Percentiles rank a stretch among this genome's conserved stretches.
Conservation (phyloP, 73 alveolate genomes). For the Paraurostyla sp. region DNA sequence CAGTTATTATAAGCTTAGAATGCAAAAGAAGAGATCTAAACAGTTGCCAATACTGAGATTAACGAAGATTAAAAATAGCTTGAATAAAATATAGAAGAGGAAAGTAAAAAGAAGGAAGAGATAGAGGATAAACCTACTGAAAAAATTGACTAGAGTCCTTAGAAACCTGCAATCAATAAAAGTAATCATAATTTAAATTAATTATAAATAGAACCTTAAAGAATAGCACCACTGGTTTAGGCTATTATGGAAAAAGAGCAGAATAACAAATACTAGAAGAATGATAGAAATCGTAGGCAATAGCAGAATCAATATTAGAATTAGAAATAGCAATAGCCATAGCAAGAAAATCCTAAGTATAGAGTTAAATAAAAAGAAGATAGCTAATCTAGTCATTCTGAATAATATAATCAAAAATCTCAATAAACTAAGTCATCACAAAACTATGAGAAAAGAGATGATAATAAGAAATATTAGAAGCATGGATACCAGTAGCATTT, state of each 20-base stretch:
- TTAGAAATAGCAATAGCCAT: background rate
- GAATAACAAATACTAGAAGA: background rate
- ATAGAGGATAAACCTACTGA: background rate
- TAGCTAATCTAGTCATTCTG: background rate
- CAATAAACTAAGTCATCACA: background rate
- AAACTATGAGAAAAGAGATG: background rate
- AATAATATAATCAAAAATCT: background rate
- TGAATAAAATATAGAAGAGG: slow-evolving; percentile 5
- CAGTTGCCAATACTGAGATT: background rate
- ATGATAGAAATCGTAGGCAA: background rate
- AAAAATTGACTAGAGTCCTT: too few species aligned
- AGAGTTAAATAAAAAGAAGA: slow-evolving; percentile 40
- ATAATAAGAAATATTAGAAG: background rate
- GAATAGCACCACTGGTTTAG: slow-evolving; percentile 56
- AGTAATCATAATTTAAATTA: too few species aligned
- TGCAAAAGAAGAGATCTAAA: background rate
- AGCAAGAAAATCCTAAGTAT: background rate
- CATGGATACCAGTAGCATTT: background rate
- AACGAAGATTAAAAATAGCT: background rate
- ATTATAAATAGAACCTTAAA: slow-evolving; percentile 22
- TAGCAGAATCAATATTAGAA: background rate
- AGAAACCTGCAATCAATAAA: too few species aligned
- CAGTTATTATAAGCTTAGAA: background rate
- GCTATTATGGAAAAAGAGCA: slow-evolving; percentile 49
- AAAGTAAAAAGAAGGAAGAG: background rate